Percentiles rank a stretch among this genome's conserved stretches.
Conservation (phyloP, 1,139 yeast genomes). For the Nakaseomyces nivariensis region DNA sequence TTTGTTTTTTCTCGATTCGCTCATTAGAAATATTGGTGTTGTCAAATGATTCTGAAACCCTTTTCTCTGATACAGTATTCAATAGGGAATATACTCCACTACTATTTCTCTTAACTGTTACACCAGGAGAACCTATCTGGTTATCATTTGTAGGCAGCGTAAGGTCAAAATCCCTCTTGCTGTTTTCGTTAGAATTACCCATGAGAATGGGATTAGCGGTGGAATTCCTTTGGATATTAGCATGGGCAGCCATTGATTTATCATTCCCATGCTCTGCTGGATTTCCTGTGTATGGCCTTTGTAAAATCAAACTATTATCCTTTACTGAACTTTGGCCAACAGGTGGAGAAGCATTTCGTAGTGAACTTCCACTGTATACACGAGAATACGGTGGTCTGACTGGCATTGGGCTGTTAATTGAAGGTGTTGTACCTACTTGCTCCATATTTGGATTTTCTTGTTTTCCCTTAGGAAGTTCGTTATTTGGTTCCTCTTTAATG, state of each 20-base stretch:
- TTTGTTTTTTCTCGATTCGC: background rate
- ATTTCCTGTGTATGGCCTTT: background rate
- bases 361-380: background rate
- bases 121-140: background rate
- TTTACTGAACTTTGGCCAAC: background rate
- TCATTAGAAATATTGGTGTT: background rate
- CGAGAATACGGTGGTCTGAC: background rate
- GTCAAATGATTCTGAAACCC: background rate
- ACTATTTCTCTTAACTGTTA: slow-evolving; percentile 4
- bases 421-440: background rate
- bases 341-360: slow-evolving; percentile 5
- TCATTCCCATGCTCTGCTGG: background rate
- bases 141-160: background rate
- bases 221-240: slow-evolving; percentile 3
- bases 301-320: background rate
- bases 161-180: background rate
- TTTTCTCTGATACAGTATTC: slow-evolving; percentile 4
- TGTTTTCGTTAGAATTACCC: background rate
- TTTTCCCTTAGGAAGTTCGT: background rate
- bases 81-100: slow-evolving; percentile 15
- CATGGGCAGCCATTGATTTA: background rate
- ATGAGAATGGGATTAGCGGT: background rate
- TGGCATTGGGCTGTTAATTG: slow-evolving; percentile 1
- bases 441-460: background rate
- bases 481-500: background rate